phyloP scores from a whole-genome alignment of 345 rosid species.

The Orychophragmus violaceus region DNA sequence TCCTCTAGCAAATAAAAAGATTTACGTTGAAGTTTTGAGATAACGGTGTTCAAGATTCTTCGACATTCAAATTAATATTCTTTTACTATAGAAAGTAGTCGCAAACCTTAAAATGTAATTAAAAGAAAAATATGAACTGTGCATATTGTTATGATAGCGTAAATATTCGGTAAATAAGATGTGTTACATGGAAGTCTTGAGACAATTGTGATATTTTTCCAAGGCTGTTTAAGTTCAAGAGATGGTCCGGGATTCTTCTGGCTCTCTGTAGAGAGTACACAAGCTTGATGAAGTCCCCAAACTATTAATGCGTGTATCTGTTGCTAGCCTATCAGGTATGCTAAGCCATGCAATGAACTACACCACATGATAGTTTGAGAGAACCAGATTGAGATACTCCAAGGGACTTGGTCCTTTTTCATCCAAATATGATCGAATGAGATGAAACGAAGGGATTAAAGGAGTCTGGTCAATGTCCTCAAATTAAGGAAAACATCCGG shows the following conservation, averaged over 20 bases:
- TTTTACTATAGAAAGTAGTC: background rate
- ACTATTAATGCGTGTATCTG: too few relatives aligned
- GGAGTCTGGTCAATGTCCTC: too few relatives aligned
- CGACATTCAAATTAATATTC: background rate
- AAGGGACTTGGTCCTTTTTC: too few relatives aligned
- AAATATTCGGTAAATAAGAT: background rate
- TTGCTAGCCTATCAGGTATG: too few relatives aligned
- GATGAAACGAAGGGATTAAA: too few relatives aligned
- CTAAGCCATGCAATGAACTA: too few relatives aligned
- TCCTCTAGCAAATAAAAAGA: background rate
- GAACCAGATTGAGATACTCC: too few relatives aligned
- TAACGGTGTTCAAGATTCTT: background rate
- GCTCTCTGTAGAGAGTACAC: too few relatives aligned
- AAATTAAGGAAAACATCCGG: too few relatives aligned
- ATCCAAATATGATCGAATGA: too few relatives aligned
- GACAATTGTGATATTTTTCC: background rate
- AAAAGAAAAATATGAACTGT: background rate
- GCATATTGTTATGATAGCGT: background rate
- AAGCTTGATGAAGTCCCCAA: too few relatives aligned
- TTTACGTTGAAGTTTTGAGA: background rate
- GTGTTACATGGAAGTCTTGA: background rate
- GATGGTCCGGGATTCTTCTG: background rate
- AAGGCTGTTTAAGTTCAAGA: background rate
- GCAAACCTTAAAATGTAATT: background rate
- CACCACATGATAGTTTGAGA: too few relatives aligned